Conservation (phyloP, 2,329 filamentous ascomycete genomes). For the Fusarium pininemorale region DNA sequence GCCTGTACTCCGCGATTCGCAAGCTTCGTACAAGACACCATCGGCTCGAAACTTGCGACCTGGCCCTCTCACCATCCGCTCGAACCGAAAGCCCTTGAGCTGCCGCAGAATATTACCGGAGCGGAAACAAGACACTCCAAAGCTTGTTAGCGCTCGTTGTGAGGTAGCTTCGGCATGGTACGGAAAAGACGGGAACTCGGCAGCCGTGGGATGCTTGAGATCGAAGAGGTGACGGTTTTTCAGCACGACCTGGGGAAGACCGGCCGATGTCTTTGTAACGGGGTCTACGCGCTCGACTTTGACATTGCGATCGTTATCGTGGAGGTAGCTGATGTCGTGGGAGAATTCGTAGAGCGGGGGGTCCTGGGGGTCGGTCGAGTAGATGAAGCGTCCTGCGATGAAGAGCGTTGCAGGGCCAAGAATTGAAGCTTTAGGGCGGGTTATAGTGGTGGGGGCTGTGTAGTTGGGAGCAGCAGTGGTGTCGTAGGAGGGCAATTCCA, state of each 20-base stretch:
- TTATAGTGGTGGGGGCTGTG: background rate
- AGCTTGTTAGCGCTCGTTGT: slow-evolving; percentile 41
- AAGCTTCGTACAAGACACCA: slow-evolving; percentile 44
- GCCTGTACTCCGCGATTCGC: slow-evolving; percentile 34
- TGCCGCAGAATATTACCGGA: slow-evolving; percentile 33
- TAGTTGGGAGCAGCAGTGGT: slow-evolving; percentile 12
- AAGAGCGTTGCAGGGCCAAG: slow-evolving; percentile 47
- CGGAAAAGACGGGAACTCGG: slow-evolving; percentile 43
- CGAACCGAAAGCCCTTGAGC: slow-evolving; percentile 42
- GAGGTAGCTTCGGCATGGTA: slow-evolving; percentile 48
- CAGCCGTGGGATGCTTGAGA: slow-evolving; percentile 45
- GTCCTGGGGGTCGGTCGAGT: slow-evolving; percentile 41
- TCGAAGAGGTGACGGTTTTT: slow-evolving; percentile 48
- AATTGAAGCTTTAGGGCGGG: slow-evolving; percentile 11
- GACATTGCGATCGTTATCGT: slow-evolving; percentile 45
- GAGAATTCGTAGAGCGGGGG: slow-evolving; percentile 50
- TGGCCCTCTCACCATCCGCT: slow-evolving; percentile 40
- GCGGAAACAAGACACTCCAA: slow-evolving; percentile 44
- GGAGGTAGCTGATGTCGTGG: slow-evolving; percentile 46
- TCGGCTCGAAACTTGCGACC: slow-evolving; percentile 37
- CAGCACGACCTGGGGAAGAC: slow-evolving; percentile 39
- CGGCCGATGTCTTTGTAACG: slow-evolving; percentile 34
- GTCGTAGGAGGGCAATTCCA: slow-evolving; percentile 39
- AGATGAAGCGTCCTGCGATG: slow-evolving; percentile 48
- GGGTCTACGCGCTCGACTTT: slow-evolving; percentile 46